Evolutionary conservation across 2,329 filamentous ascomycete genomes (phyloP), one percentile per base, ranked within the genome.

Genomic region (Beauveria pseudobassiana): DNA sequence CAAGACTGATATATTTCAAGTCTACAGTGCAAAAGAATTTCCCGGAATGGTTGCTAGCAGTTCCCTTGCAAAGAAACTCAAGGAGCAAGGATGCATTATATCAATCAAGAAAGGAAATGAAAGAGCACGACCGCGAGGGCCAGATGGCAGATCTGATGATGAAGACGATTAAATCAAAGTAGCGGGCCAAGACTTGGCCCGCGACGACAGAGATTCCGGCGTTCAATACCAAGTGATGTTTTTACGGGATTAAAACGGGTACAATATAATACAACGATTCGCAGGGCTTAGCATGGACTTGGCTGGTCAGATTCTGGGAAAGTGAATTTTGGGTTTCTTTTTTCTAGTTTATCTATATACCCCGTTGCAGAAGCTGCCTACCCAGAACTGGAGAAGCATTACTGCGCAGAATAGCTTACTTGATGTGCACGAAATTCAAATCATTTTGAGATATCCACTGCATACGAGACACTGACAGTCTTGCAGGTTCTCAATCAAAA

Each of bases 31-130:
- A 49, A 95, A 93, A 71, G 90, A 93, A 70, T 95, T 95, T 63
- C 89, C 89, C 0, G 90, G 90, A 6, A 95, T 95, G 90, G 81
- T 87, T 62, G 86, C 89, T 1, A 92, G 88, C 71, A 92, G 88
- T 28, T 78, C 82, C 20, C 75, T 95, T 43, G 90, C 90, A 1
- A 89, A 89, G 71, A 80, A 83, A 38, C 76, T 95, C 62, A 90
- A 91, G 72, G 81, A 89, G 68, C 90, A 93, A 74, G 90, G 90
- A 4, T 90, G 90, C 69, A 86, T 91, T 55, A 92, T 95, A 64
- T 90, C 90, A 42, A 90, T 93, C 64, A 93, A 93, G 76, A 95
- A 93, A 71, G 90, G 90, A 16, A 92, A 90, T 66, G 88, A 91
- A 7, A 51, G 62, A 22, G 58, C 45, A n/a, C 40, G 58, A 43